These are phyloP conservation scores for Madurella mycetomatis DNA, from an alignment of 2,329 filamentous ascomycete genomes.

Conservation along the genomic window DNA sequence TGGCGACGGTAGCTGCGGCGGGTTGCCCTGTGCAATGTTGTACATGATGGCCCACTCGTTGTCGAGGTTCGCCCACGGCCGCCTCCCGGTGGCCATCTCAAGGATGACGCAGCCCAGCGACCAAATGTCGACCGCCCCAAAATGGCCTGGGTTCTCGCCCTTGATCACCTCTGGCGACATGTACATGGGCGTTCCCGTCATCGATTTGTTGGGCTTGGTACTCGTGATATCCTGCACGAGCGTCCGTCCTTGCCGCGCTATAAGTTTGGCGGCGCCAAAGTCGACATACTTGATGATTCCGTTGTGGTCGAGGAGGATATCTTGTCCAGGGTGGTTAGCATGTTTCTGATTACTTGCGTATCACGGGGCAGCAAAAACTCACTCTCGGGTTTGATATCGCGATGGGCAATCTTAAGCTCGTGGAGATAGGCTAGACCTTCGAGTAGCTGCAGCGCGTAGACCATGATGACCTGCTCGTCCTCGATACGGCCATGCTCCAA, in stretches of 20 bases:
- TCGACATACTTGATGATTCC: constrained; percentile 99
- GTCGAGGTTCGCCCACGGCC: constrained; percentile 92
- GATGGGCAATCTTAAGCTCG: constrained; percentile 85
- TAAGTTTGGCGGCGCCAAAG: constrained; percentile 95
- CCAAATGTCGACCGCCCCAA: constrained; percentile 91
- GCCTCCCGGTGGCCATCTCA: constrained; percentile 92
- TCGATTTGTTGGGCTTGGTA: constrained; percentile 72
- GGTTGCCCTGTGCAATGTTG: constrained; percentile 96
- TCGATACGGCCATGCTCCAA: constrained; percentile 95
- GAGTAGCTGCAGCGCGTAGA: constrained; percentile 88
- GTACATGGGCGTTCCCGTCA: constrained; percentile 99
- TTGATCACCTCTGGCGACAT: constrained; percentile 99
- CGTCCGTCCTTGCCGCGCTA: constrained; percentile 88
- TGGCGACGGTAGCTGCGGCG: constrained; percentile 72
- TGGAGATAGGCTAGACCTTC: constrained; percentile 94
- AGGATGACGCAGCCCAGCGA: constrained; percentile 93
- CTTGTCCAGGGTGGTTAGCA: constrained; percentile 55
- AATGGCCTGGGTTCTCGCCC: constrained; percentile 72
- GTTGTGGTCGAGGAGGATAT: constrained; percentile 94
- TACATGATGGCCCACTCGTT: constrained; percentile 99
- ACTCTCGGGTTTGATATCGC: constrained; percentile 98
- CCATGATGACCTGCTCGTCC: constrained; percentile 96
- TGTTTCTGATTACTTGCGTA: not conserved
- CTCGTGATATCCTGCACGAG: constrained; percentile 62
- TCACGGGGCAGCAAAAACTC: too few species aligned